Conservation (phyloP, 2,329 filamentous ascomycete species). For the Mycosphaerella arachidis region DNA sequence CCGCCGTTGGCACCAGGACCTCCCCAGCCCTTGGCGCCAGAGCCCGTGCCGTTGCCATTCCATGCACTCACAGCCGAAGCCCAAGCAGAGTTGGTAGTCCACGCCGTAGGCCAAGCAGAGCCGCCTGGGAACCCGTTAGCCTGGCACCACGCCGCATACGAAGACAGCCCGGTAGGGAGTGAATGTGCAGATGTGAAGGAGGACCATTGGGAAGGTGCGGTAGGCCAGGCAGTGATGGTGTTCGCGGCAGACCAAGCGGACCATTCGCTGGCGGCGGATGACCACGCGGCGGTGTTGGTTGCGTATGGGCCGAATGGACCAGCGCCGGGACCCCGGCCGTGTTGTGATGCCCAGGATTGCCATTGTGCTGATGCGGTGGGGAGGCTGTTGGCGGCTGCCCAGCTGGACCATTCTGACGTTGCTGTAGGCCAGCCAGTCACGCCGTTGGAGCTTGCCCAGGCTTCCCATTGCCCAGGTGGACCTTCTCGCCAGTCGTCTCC, state of each 20-base stretch:
- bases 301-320: conserved; percentile 13
- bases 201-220: conserved; percentile 26
- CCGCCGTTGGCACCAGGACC: conserved; percentile 12
- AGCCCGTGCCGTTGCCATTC: conserved; percentile 8
- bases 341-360: conserved; percentile 28
- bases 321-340: conserved; percentile 12
- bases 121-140: conserved; percentile 18
- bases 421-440: conserved; percentile 19
- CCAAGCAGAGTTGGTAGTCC: conserved; percentile 21
- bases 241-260: conserved; percentile 25
- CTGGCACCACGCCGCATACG: conserved; percentile 15
- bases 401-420: conserved; percentile 20
- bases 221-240: conserved; percentile 24
- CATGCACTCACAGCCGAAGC: conserved; percentile 19
- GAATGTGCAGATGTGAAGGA: conserved; percentile 30
- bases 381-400: conserved; percentile 20
- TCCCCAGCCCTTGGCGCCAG: conserved; percentile 11
- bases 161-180: conserved; percentile 22
- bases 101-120: conserved; percentile 17
- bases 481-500: background rate
- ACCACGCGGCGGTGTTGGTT: conserved; percentile 5
- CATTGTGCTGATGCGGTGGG: conserved; percentile 27
- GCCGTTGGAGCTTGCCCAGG: conserved; percentile 16
- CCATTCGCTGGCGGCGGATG: conserved; percentile 13
- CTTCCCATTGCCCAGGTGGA: conserved; percentile 9